These are phyloP conservation scores for Agaricales sp. DNA, from an alignment of 1,284 basidiomycete species.

Conservation along the genomic window DNA sequence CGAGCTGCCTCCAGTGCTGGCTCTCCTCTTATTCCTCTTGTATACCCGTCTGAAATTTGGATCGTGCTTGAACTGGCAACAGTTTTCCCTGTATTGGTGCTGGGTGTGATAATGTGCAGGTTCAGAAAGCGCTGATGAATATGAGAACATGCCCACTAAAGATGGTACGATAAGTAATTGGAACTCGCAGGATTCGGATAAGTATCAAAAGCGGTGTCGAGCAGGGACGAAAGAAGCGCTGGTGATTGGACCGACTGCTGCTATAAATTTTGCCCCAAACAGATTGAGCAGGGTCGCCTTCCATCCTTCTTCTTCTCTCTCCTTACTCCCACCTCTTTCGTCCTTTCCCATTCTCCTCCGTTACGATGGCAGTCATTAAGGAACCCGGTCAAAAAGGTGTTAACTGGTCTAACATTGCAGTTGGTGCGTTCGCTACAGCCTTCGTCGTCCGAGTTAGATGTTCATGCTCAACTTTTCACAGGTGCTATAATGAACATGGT, in stretches of 20 bases:
- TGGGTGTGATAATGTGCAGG: no score
- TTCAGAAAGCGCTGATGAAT: no score
- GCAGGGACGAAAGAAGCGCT: background rate
- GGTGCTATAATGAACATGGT: conserved; percentile 97
- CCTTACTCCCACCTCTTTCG: conserved; percentile 13
- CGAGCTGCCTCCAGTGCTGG: background rate
- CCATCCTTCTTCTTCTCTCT: conserved; percentile 13
- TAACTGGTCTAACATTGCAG: conserved; percentile 98
- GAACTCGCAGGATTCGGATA: no score
- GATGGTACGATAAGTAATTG: background rate
- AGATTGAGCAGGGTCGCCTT: conserved; percentile 10
- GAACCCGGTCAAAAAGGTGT: conserved; percentile 90
- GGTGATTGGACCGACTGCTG: background rate
- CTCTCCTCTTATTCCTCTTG: background rate
- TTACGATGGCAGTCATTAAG: conserved; percentile 63
- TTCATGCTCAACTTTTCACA: conserved; percentile 22
- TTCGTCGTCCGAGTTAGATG: conserved; percentile 12
- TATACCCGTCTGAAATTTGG: background rate
- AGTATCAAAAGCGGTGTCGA: conserved; percentile 1
- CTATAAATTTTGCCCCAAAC: conserved; percentile 1
- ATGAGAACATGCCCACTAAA: no score
- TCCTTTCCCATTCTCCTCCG: conserved; percentile 12
- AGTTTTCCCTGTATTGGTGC: no score
- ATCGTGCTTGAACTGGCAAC: background rate
- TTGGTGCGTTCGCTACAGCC: conserved; percentile 47